phyloP scores from a whole-genome alignment of 1,284 basidiomycete genomes.

The Apiotrichum siamense region DNA sequence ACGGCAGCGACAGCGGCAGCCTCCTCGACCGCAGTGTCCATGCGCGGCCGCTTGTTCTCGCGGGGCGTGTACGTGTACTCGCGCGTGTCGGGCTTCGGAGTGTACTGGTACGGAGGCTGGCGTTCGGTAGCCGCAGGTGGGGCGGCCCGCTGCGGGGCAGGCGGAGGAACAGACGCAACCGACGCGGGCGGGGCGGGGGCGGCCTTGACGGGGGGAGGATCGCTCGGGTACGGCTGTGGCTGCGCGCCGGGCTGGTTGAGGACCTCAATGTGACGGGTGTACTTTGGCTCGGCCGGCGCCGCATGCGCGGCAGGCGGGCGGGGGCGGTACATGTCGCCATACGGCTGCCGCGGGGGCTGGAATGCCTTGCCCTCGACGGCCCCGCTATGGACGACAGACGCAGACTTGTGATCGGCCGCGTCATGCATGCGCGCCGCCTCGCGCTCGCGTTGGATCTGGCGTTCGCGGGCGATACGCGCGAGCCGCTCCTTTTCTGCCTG shows the following conservation, averaged over 20 bases:
- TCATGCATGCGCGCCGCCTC: conserved; percentile 6
- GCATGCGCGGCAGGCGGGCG: neutral
- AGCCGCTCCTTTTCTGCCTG: conserved; percentile 7
- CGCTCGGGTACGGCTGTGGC: conserved; percentile 4
- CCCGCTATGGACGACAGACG: conserved; percentile 6
- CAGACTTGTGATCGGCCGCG: conserved; percentile 4
- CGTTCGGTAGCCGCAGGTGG: conserved; percentile 23
- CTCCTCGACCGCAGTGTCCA: conserved; percentile 43
- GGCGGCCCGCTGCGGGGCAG: conserved; percentile 20
- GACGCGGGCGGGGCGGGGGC: conserved; percentile 4
- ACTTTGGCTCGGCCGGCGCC: conserved; percentile 16
- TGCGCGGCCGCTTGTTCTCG: conserved; percentile 34
- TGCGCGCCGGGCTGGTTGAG: conserved; percentile 26
- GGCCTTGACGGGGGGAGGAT: neutral
- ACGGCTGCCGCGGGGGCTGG: conserved; percentile 20
- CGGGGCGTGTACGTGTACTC: conserved; percentile 36
- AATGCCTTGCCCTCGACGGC: conserved; percentile 18
- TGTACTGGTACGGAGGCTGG: conserved; percentile 26
- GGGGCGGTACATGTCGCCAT: conserved; percentile 15
- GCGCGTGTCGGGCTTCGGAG: conserved; percentile 14
- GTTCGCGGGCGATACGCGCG: conserved; percentile 8
- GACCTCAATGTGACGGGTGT: conserved; percentile 31
- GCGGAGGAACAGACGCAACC: conserved; percentile 2
- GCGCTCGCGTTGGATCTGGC: conserved; percentile 7
- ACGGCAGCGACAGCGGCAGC: conserved; percentile 17